Evolutionary conservation across 2,329 filamentous ascomycete species (phyloP).

Genomic region (Dendrostoma leiphaemia): DNA sequence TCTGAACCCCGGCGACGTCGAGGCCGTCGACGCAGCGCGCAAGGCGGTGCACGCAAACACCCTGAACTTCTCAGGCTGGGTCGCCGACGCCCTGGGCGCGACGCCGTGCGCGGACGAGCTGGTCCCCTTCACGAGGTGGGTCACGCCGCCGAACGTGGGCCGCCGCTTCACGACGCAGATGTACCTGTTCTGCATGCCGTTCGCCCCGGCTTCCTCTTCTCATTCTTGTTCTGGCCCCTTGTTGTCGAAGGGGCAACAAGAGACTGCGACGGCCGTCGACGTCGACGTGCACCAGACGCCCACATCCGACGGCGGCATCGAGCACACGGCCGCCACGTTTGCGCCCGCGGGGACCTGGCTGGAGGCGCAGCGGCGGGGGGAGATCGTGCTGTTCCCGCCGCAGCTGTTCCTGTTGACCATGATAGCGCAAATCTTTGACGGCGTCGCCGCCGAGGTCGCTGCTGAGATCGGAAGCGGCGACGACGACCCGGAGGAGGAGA

Average conservation of each 20-base stretch:
- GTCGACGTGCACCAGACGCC: constrained; percentile 66
- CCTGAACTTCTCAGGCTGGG: constrained; percentile 66
- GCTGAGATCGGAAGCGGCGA: constrained; percentile 51
- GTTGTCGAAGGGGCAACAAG: not conserved
- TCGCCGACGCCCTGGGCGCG: constrained; percentile 29
- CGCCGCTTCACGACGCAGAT: constrained; percentile 93
- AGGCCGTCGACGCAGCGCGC: constrained; percentile 62
- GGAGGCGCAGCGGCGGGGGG: constrained; percentile 54
- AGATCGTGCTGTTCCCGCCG: constrained; percentile 86
- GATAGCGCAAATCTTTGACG: constrained; percentile 51
- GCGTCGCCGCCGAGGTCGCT: constrained; percentile 34
- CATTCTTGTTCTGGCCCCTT: not conserved
- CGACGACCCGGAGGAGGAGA: constrained; percentile 47
- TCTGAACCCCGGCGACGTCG: constrained; percentile 58
- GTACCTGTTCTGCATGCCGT: constrained; percentile 88
- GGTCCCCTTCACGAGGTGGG: constrained; percentile 85
- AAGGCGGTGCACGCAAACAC: constrained; percentile 66
- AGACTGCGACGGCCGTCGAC: constrained; percentile 19
- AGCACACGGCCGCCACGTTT: constrained; percentile 72
- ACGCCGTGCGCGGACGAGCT: constrained; percentile 50
- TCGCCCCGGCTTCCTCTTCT: constrained; percentile 29
- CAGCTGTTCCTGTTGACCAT: constrained; percentile 74
- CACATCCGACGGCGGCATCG: constrained; percentile 61
- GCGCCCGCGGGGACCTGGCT: constrained; percentile 71
- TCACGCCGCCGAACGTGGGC: constrained; percentile 71